A percentile compares a stretch with the other conserved stretches of the same genome.
phyloP scores from a whole-genome alignment of 495 filamentous ascomycete genomes.

The Penicillium ochrochloron region DNA sequence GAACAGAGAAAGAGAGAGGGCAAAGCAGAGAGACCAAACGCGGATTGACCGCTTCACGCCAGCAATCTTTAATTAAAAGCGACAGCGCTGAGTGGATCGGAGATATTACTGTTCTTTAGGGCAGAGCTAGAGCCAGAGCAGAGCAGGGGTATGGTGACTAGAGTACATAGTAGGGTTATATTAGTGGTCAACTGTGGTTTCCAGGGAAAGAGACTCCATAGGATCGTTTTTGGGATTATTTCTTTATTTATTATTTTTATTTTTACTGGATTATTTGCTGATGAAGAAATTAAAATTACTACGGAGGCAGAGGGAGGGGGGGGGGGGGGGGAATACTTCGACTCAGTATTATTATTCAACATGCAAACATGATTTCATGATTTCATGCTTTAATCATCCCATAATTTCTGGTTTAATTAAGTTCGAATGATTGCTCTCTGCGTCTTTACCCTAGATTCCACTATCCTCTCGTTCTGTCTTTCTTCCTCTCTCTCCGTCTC shows the following conservation, averaged over 20 bases:
- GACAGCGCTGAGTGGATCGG: conserved; percentile 22
- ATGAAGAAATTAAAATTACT: conserved; percentile 9
- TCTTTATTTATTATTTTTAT: conserved; percentile 12
- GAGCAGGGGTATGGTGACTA: neutral
- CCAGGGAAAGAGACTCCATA: conserved; percentile 1
- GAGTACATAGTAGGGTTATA: no score
- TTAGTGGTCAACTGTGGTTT: neutral
- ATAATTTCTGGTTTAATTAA: neutral
- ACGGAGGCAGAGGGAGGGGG: neutral
- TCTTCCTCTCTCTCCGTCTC: neutral
- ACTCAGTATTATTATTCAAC: neutral
- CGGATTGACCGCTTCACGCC: conserved; percentile 22
- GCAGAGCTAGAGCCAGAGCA: neutral
- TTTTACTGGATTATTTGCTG: conserved; percentile 2
- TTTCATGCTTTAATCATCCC: neutral
- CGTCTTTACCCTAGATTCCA: neutral
- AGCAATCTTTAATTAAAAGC: conserved; percentile 27
- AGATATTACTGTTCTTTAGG: conserved; percentile 14
- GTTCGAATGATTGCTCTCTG: neutral
- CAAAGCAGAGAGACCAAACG: neutral
- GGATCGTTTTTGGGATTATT: conserved; percentile 2
- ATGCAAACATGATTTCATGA: neutral
- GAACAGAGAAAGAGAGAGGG: neutral
- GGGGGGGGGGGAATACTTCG: no score
- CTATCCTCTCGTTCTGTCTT: neutral